phyloP scores from a whole-genome alignment of 2,329 filamentous ascomycete species.

The Epichloe aotearoae region DNA sequence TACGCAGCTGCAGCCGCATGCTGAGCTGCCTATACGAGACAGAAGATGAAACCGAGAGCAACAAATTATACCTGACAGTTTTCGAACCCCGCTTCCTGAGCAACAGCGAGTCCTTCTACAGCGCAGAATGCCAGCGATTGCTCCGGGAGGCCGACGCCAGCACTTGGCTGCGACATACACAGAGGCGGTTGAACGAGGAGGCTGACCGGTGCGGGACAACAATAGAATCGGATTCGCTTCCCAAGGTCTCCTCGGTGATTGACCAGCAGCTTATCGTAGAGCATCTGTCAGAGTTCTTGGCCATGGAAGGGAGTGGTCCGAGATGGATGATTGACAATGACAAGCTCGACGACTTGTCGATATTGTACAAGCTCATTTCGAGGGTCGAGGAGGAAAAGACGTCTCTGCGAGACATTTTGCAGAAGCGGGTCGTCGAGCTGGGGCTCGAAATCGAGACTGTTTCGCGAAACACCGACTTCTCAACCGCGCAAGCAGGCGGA shows the following conservation, averaged over 20 bases:
- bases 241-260: constrained; percentile 63
- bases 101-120: constrained; percentile 62
- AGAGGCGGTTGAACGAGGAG: constrained; percentile 66
- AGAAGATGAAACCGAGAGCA: constrained; percentile 59
- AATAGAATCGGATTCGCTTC: constrained; percentile 56
- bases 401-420: constrained; percentile 56
- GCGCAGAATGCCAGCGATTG: constrained; percentile 57
- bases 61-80: constrained; percentile 69
- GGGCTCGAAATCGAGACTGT: constrained; percentile 70
- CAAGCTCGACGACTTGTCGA: constrained; percentile 60
- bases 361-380: constrained; percentile 66
- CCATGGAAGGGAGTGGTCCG: constrained; percentile 73
- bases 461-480: constrained; percentile 42
- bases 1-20: constrained; percentile 80
- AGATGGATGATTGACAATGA: constrained; percentile 88
- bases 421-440: constrained; percentile 63
- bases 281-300: constrained; percentile 69
- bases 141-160: constrained; percentile 68
- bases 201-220: constrained; percentile 71
- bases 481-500: constrained; percentile 26
- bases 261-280: constrained; percentile 67
- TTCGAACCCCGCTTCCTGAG: constrained; percentile 72
- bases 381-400: constrained; percentile 64
- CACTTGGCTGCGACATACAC: constrained; percentile 66
- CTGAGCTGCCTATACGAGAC: constrained; percentile 78